Evolutionary conservation across 78 protist genomes (phyloP).

Genomic region (Speleostelium caveatum): DNA sequence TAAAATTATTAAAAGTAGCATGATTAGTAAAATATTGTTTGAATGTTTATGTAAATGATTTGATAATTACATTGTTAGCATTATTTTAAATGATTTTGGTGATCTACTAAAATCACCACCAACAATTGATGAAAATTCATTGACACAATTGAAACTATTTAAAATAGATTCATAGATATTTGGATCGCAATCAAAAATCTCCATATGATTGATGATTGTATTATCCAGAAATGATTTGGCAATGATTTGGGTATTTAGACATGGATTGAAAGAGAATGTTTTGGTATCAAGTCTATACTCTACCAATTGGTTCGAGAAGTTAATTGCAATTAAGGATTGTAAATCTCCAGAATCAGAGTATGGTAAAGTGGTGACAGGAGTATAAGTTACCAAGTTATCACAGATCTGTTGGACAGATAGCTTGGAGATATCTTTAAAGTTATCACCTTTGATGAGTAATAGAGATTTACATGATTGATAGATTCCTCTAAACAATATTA

Average conservation of each 20-base stretch:
- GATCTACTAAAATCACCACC: not conserved
- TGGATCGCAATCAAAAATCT: not conserved
- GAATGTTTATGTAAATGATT: not conserved
- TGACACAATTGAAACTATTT: not conserved
- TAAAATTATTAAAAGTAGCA: no score
- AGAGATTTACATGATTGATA: not conserved
- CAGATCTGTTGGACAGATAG: not conserved
- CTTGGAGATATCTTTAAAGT: constrained; percentile 4
- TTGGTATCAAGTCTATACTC: constrained; percentile 1
- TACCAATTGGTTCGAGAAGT: not conserved
- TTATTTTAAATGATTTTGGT: not conserved
- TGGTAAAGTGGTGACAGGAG: constrained; percentile 14
- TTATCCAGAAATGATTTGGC: not conserved
- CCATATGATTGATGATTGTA: no score
- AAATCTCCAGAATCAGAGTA: not conserved
- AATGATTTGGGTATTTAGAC: not conserved
- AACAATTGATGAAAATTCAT: not conserved
- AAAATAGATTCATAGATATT: constrained; percentile 28
- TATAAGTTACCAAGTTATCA: not conserved
- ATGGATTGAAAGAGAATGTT: not conserved
- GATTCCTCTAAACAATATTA: constrained; percentile 37
- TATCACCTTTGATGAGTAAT: constrained; percentile 50
- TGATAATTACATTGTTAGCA: not conserved
- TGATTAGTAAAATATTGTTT: constrained; percentile 1
- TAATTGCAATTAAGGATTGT: not conserved